Evolutionary conservation across 257 asterid genomes (phyloP).

Genomic region (Fraxinus excelsior): DNA sequence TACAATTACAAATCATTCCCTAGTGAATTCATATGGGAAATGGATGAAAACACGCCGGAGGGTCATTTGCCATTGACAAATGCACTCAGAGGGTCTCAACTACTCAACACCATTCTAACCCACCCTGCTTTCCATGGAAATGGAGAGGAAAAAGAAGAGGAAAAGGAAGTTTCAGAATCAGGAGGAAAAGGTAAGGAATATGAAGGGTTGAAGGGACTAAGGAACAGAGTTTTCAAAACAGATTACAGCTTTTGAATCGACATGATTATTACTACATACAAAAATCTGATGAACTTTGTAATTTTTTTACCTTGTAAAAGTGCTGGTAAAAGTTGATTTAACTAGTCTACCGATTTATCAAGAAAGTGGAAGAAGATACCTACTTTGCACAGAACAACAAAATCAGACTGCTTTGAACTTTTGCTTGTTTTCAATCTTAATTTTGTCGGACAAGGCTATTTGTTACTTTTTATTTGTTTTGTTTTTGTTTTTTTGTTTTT

Average conservation of each 20-base stretch:
- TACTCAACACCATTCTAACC: constrained; percentile 45
- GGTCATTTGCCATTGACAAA: constrained; percentile 91
- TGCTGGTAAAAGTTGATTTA: too few relatives aligned
- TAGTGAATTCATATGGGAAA: constrained; percentile 71
- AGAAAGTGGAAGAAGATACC: too few relatives aligned
- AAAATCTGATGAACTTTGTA: background rate
- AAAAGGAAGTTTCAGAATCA: background rate
- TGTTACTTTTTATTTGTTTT: too few relatives aligned
- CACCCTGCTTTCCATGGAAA: constrained; percentile 75
- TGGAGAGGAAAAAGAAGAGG: constrained; percentile 26
- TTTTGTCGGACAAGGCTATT: too few relatives aligned
- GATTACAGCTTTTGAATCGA: constrained; percentile 49
- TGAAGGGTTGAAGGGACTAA: constrained; percentile 31
- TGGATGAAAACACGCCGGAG: constrained; percentile 55
- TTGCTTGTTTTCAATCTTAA: too few relatives aligned
- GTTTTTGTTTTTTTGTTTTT: too few relatives aligned
- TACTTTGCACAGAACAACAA: too few relatives aligned
- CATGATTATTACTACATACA: background rate
- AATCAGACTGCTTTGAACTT: too few relatives aligned
- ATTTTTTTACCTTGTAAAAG: background rate
- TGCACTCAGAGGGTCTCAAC: constrained; percentile 78
- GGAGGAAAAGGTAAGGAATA: constrained; percentile 13
- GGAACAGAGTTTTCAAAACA: constrained; percentile 40
- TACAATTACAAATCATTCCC: constrained; percentile 80
- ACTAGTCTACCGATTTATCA: too few relatives aligned